Evolutionary conservation across 371 early-diverging fungal species (phyloP), one percentile per base, ranked within the genome.

Genomic region (Zopfochytrium polystomum): DNA sequence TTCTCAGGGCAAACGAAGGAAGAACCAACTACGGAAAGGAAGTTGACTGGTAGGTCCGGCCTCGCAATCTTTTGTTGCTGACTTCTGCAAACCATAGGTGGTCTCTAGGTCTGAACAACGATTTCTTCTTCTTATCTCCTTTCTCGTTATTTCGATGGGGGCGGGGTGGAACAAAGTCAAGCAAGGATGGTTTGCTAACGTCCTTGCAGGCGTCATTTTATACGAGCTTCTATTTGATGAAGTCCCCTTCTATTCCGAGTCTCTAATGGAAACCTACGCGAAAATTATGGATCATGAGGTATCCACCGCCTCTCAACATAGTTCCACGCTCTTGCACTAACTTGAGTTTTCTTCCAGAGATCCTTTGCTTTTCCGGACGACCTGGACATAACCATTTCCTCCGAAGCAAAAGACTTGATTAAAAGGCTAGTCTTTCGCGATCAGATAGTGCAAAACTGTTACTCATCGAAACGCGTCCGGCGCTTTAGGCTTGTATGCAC

Each of bases 161-260:
- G n/a, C n/a, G n/a, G n/a, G 38, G 9, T 38, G 38, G n/a, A 38
- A n/a, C 38, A 11, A 26, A 26, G 7, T 49, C 20, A n/a, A 49
- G 49, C 49, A n/a, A 49, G n/a, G n/a, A n/a, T n/a, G n/a, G 38
- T 38, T 11, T 7, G 11, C 18, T 38, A 38, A 7, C 7, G 7
- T 38, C 11, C 38, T 32, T 15, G 44, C 23, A 65, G 85, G 86
- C n/a, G 80, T 85, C 54, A 81, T 86, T 18, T 35, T 86, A 32
- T 88, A 83, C 67, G 89, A 88, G 68, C 70, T 88, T 55, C 45
- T 81, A 11, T 80, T 71, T 65, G 86, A 82, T 52, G 82, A 77
- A 29, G 78, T 84, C 0, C 89, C 89, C 11, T 88, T 88, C 65
- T 86, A 85, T 62, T 67, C 82, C 1, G 83, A 84, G 38, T 80